Base-by-base conservation (phyloP, 352 stramenopile genomes). In the Globisporangium radiosum region DNA sequence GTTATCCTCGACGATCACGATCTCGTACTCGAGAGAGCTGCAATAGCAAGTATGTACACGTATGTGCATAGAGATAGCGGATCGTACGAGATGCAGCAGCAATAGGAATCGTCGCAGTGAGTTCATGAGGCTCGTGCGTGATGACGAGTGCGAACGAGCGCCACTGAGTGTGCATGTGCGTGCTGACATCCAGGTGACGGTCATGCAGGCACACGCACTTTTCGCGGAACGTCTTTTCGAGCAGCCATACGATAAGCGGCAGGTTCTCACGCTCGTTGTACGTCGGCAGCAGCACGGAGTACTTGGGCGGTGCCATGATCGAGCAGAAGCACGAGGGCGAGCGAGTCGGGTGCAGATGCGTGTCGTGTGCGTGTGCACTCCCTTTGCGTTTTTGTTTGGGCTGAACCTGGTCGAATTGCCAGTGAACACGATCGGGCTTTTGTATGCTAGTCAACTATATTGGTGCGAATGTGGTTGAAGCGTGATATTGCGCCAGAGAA, bases 251-350 rank as follows among this genome's bases (percentile, higher is more conserved):
- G 51, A 98, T 98, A 13, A 99, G 78, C 37, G 97, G 97, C 19
- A 99, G 78, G 76, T 99, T 99, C 63, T 99, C 96, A 40, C 91
- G 81, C 76, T 99, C 97, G 70, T 99, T 99, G 78, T 99, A 99
- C 39, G 95, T 99, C 56, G 96, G 96, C 60, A 99, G 75, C 65
- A 99, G 94, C 40, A 99, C 85, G 42, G 94, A 98, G 66, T 98
- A 98, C 73, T 92, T 92, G 66, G 57, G 45, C n/a, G 49, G 9
- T 51, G 48, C 25, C 57, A 52, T 54, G 9, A 13, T 51, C 10
- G 43, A 8, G 25, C 25, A 33, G 25, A 33, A 33, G 25, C 25
- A 33, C 25, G 25, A 33, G 25, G 25, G 25, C 25, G 25, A 33
- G 25, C 25, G 25, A 33, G 25, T 33, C 25, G 25, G 25, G 25